phyloP scores from a whole-genome alignment of 208 protist genomes.

The Crithidia brevicula region DNA sequence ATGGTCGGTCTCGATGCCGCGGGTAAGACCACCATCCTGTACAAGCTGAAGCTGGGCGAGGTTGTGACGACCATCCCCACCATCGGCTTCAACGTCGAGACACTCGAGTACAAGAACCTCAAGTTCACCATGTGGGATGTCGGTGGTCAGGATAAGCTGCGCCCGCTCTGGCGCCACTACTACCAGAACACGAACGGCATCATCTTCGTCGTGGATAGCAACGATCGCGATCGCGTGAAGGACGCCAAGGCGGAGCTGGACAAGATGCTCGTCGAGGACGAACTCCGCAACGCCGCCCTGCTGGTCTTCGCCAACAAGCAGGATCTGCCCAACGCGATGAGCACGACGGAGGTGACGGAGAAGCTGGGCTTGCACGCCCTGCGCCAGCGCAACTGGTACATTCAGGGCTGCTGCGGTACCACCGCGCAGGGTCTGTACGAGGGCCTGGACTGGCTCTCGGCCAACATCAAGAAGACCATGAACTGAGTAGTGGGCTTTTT shows the following conservation, averaged over 20 bases:
- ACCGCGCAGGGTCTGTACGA: conserved; percentile 94
- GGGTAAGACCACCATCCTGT: conserved; percentile 98
- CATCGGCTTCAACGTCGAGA: conserved; percentile 98
- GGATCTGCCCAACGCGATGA: conserved; percentile 98
- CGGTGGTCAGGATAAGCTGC: conserved; percentile 97
- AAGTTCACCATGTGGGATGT: conserved; percentile 97
- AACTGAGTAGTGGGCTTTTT: conserved; percentile 36
- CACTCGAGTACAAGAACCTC: conserved; percentile 97
- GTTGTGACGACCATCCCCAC: conserved; percentile 97
- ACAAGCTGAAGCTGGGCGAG: conserved; percentile 98
- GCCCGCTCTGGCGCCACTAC: conserved; percentile 97
- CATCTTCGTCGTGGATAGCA: conserved; percentile 98
- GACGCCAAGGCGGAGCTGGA: conserved; percentile 94
- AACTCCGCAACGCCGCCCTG: conserved; percentile 96
- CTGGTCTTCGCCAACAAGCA: conserved; percentile 99
- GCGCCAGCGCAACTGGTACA: conserved; percentile 94
- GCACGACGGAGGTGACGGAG: conserved; percentile 96
- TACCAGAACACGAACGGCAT: conserved; percentile 97
- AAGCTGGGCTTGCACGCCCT: conserved; percentile 95
- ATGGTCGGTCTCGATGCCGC: conserved; percentile 98
- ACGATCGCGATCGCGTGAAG: conserved; percentile 93
- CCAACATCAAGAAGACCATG: conserved; percentile 86
- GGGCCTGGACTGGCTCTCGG: conserved; percentile 92
- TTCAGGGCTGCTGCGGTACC: conserved; percentile 92
- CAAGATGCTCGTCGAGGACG: conserved; percentile 97